These are phyloP conservation scores for Kwoniella sp. DNA, from an alignment of 768 basidiomycete species.

Conservation along the genomic window DNA sequence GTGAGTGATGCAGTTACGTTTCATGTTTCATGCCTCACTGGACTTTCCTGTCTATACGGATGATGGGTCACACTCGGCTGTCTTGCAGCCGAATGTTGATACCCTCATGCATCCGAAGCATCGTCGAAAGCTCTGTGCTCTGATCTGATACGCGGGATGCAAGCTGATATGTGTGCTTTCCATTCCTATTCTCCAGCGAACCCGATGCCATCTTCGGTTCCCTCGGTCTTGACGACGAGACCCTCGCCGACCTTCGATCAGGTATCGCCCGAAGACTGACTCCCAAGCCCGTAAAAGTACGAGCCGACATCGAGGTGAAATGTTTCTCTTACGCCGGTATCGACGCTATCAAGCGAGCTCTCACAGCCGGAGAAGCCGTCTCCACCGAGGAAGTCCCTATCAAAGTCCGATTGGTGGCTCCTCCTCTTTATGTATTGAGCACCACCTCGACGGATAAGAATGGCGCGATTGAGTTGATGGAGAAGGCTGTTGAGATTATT, in stretches of 20 bases:
- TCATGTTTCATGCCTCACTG: no score
- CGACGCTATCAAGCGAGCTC: slow-evolving; percentile 90
- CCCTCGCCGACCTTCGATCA: slow-evolving; percentile 66
- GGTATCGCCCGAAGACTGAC: slow-evolving; percentile 94
- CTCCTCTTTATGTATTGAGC: slow-evolving; percentile 91
- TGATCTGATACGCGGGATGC: no score
- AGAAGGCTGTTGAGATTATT: slow-evolving; percentile 89
- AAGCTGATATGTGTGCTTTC: background rate
- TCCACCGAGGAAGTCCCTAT: slow-evolving; percentile 90
- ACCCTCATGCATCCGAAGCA: no score
- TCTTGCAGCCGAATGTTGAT: no score
- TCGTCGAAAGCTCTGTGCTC: no score
- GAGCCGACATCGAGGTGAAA: slow-evolving; percentile 95
- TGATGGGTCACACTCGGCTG: no score
- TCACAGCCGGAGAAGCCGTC: slow-evolving; percentile 79
- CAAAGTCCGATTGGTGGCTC: slow-evolving; percentile 94
- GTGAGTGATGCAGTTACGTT: slow-evolving; percentile 67
- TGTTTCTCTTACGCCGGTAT: slow-evolving; percentile 96
- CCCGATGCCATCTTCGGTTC: slow-evolving; percentile 78
- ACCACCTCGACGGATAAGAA: slow-evolving; percentile 96
- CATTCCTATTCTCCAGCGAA: slow-evolving; percentile 59
- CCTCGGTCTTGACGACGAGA: slow-evolving; percentile 63
- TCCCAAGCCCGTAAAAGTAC: slow-evolving; percentile 97
- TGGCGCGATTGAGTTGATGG: slow-evolving; percentile 87
- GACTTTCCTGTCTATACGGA: no score